A percentile compares a stretch with the other conserved stretches of the same genome.
Evolutionary conservation across 352 stramenopile genomes (phyloP).

Genomic region (Peronosclerospora sorghi): DNA sequence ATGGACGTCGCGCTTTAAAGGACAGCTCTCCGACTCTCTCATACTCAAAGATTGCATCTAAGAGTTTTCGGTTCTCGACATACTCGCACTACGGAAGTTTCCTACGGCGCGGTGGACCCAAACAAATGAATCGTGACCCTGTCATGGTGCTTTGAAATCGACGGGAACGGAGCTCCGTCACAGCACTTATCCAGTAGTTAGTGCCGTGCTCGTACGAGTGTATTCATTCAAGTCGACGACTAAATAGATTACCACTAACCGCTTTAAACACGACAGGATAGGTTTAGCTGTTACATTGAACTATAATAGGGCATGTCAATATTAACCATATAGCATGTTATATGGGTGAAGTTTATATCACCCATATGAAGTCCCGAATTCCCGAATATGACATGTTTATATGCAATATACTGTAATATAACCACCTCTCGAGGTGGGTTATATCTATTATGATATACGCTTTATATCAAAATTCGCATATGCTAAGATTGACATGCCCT

Average conservation of each 20-base stretch:
- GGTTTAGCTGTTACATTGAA: no score
- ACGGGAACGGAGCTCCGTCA: constrained; percentile 1
- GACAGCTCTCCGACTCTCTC: constrained; percentile 28
- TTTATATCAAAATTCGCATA: no score
- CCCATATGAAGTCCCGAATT: no score
- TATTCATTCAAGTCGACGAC: not conserved
- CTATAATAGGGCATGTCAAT: no score
- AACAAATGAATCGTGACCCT: constrained; percentile 38
- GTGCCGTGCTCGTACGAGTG: not conserved
- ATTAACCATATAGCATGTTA: no score
- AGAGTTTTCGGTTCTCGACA: constrained; percentile 25
- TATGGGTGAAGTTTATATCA: no score
- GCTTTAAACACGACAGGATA: no score
- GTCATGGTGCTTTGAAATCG: constrained; percentile 16
- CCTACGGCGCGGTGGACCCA: constrained; percentile 35
- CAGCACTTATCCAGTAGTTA: constrained; percentile 14
- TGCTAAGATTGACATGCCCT: no score
- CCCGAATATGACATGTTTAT: no score
- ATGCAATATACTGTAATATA: no score
- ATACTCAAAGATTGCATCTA: constrained; percentile 22
- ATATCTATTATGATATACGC: no score
- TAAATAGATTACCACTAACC: not conserved
- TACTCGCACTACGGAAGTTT: constrained; percentile 43
- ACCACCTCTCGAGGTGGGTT: no score
- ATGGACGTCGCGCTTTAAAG: constrained; percentile 6